A percentile compares a stretch with the other conserved stretches of the same genome.
These are phyloP conservation scores for Citrullus amarus DNA, from an alignment of 306 rosid species.

Conservation along the genomic window DNA sequence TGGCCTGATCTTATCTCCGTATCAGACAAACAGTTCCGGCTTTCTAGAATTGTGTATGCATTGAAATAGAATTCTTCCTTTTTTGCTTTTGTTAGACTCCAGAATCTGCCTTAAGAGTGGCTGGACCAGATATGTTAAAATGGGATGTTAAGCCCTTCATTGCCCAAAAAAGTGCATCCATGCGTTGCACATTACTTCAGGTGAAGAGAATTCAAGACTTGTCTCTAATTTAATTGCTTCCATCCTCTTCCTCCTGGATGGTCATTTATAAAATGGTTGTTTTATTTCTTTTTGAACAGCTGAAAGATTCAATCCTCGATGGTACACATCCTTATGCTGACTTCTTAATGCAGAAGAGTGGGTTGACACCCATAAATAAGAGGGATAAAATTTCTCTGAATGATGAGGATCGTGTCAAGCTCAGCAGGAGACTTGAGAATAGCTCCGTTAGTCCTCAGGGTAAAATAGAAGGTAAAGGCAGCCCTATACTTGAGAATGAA, in stretches of 20 bases:
- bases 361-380: constrained; percentile 21
- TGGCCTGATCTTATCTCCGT: not conserved
- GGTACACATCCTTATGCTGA: constrained; percentile 46
- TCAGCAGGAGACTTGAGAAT: constrained; percentile 11
- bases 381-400: constrained; percentile 8
- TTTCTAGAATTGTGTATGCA: not conserved
- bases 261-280: constrained; percentile 1
- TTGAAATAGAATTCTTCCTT: not conserved
- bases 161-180: constrained; percentile 33
- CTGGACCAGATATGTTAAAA: constrained; percentile 26
- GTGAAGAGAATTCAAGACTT: constrained; percentile 16
- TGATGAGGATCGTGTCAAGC: constrained; percentile 13
- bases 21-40: not conserved
- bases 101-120: constrained; percentile 20
- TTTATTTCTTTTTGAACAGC: constrained; percentile 27
- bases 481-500: constrained; percentile 14
- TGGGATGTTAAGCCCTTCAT: constrained; percentile 39
- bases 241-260: not conserved
- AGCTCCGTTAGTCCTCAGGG: constrained; percentile 17
- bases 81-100: constrained; percentile 24
- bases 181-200: constrained; percentile 44
- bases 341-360: constrained; percentile 38
- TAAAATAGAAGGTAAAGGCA: constrained; percentile 18
- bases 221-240: constrained; percentile 9
- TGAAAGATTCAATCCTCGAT: constrained; percentile 48